Evolutionary conservation across 305 asterid genomes (phyloP), one percentile per base, ranked within the genome.

Genomic region (Solanum hybrid): DNA sequence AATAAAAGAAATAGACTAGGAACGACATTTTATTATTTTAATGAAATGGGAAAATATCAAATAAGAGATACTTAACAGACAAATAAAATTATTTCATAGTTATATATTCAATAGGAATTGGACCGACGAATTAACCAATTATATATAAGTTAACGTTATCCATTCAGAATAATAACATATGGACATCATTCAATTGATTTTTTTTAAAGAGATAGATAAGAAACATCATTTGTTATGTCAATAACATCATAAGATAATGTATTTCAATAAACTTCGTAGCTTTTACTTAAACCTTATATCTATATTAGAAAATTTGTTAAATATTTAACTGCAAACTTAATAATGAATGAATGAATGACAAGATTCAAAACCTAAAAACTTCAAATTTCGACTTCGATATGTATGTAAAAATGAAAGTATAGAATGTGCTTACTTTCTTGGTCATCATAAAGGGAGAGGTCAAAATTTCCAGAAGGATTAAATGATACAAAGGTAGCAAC

Each of bases 391-490:
- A 66, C 0, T n/a, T 0, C 1, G 3, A 66, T 2, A 4, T 1
- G 27, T 24, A 66, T 10, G 3, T 66, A 66, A 60, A 60, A 66
- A 66, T 66, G 35, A 27, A 26, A 29, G 78, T 12, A 1, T 27
- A 90, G 6, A 0, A 31, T 10, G n/a, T 7, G 7, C 86, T 79
- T 87, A 90, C 91, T 90, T 71, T 94, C 94, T 90, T 95, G 94
- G 8, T 93, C 97, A 51, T 96, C 98, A 88, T 66, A 94, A 0
- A 96, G 86, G 66, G 99, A 89, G 69, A 96, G 94, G 92, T 96
- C 97, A 88, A 86, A 93, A 87, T 92, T 93, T 10, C 97, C 97
- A 2, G 97, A 92, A 11, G 99, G 98, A 93, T 96, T 94, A 90
- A 93, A 95, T 14, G 97, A 92, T 24, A 96, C 97, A 5, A 93